These are phyloP conservation scores for Thalassiosira oceanica DNA, from an alignment of 352 stramenopile genomes.

Conservation along the genomic window DNA sequence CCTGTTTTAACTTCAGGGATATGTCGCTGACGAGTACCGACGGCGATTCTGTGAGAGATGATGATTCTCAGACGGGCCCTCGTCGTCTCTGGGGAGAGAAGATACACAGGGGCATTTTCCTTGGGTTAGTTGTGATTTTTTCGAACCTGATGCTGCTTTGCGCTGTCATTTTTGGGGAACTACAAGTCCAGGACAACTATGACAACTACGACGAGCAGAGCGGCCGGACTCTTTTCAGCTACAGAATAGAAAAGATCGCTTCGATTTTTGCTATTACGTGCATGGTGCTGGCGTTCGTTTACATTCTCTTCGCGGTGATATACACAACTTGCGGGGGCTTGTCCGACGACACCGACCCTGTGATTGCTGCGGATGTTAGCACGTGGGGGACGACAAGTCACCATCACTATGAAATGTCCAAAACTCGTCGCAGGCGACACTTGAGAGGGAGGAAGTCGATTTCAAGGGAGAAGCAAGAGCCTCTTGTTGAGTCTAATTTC, in stretches of 20 bases:
- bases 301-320: constrained; percentile 54
- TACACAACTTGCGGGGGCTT: constrained; percentile 52
- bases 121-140: constrained; percentile 72
- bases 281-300: constrained; percentile 63
- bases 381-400: constrained; percentile 15
- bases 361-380: constrained; percentile 1
- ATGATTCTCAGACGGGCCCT: constrained; percentile 42
- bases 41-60: constrained; percentile 5
- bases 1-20: constrained; percentile 65
- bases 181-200: constrained; percentile 59
- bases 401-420: constrained; percentile 50
- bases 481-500: constrained; percentile 24
- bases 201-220: constrained; percentile 54
- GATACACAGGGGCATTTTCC: constrained; percentile 70
- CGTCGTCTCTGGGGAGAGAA: constrained; percentile 57
- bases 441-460: constrained; percentile 24
- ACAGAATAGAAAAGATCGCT: constrained; percentile 72
- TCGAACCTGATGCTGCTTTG: constrained; percentile 75
- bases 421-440: constrained; percentile 3
- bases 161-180: constrained; percentile 77
- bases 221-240: constrained; percentile 50
- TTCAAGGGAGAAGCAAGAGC: constrained; percentile 45
- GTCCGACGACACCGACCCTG: constrained; percentile 19
- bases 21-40: constrained; percentile 41
- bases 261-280: constrained; percentile 71